These are phyloP conservation scores for Fusarium concolor DNA, from an alignment of 2,329 filamentous ascomycete genomes.

Conservation along the genomic window DNA sequence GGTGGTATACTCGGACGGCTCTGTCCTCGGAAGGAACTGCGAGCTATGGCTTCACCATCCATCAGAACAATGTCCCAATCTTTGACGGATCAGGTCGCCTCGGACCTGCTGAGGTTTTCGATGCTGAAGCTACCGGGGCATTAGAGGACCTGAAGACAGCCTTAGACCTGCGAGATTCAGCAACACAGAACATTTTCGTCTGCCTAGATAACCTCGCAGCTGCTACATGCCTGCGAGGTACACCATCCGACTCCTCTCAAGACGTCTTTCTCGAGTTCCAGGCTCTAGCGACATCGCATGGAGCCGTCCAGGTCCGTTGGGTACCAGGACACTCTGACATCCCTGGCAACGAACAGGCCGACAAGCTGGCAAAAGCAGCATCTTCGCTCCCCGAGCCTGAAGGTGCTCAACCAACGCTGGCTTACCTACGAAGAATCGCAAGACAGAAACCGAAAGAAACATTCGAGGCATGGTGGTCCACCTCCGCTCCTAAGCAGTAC, in stretches of 20 bases:
- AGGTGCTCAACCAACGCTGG: background rate
- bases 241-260: too few species aligned
- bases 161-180: background rate
- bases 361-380: conserved; percentile 3
- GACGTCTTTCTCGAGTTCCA: too few species aligned
- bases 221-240: conserved; percentile 21
- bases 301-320: background rate
- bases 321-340: conserved; percentile 4
- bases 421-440: too few species aligned
- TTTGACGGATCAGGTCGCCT: background rate
- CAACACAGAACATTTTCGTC: conserved; percentile 15
- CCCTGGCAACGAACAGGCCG: too few species aligned
- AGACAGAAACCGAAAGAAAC: background rate
- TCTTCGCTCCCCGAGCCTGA: background rate
- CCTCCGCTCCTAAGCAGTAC: too few species aligned
- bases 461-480: background rate
- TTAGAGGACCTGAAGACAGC: conserved; percentile 23
- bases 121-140: conserved; percentile 12
- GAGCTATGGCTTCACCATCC: too few species aligned
- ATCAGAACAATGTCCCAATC: background rate
- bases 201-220: conserved; percentile 33
- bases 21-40: too few species aligned
- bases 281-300: background rate
- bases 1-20: too few species aligned
- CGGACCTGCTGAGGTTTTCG: background rate